Evolutionary conservation across 495 filamentous ascomycete genomes (phyloP).

Genomic region (Aspergillus sparsus): DNA sequence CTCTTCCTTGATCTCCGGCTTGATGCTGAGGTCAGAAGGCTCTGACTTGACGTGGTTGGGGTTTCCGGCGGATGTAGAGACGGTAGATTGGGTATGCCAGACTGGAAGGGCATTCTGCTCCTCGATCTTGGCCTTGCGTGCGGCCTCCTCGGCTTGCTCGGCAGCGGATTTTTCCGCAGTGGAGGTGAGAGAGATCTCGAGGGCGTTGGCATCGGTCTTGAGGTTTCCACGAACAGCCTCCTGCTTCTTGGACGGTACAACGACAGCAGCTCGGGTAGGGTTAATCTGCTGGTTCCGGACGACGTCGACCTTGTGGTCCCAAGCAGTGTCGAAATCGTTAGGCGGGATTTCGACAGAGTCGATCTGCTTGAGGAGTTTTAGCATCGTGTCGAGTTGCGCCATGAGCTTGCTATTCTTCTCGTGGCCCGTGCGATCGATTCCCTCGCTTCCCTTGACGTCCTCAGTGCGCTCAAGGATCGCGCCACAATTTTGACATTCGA

Average conservation of each 20-base stretch:
- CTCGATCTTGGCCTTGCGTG: conserved; percentile 71
- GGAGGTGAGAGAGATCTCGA: conserved; percentile 77
- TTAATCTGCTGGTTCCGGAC: conserved; percentile 56
- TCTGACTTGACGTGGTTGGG: conserved; percentile 37
- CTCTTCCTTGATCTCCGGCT: conserved; percentile 51
- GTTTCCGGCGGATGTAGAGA: conserved; percentile 44
- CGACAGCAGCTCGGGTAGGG: conserved; percentile 48
- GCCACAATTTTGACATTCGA: conserved; percentile 83
- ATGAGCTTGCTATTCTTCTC: conserved; percentile 87
- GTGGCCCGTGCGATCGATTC: conserved; percentile 63
- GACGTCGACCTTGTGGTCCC: conserved; percentile 52
- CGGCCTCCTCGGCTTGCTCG: conserved; percentile 70
- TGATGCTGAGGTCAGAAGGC: conserved; percentile 34
- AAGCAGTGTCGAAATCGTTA: conserved; percentile 81
- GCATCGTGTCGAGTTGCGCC: conserved; percentile 80
- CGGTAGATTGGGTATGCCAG: conserved; percentile 88
- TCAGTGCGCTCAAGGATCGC: conserved; percentile 63
- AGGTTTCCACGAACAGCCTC: conserved; percentile 70
- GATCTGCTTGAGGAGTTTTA: conserved; percentile 81
- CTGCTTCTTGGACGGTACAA: conserved; percentile 51
- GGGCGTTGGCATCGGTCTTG: conserved; percentile 66
- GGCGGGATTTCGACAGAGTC: conserved; percentile 80
- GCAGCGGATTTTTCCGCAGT: conserved; percentile 71
- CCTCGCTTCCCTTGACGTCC: conserved; percentile 61
- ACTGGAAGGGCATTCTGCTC: conserved; percentile 82